Conservation (phyloP, 2,329 filamentous ascomycete genomes). For the Penicillium vulpinum region DNA sequence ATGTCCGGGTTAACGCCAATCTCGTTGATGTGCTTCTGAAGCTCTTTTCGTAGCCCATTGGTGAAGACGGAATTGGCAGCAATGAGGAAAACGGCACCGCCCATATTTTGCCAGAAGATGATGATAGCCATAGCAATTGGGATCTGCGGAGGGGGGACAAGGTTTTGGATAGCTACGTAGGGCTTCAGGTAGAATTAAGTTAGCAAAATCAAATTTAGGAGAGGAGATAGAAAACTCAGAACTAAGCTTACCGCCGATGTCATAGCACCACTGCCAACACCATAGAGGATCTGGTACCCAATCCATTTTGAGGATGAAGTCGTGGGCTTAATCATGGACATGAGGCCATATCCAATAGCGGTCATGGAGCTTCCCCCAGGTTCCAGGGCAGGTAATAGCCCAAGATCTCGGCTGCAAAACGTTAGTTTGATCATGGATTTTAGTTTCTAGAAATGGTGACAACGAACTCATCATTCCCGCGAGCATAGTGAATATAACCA, state of each 20-base stretch:
- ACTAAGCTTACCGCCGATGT: slow-evolving; percentile 5
- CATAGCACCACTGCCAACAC: slow-evolving; percentile 24
- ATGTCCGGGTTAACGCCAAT: slow-evolving; percentile 18
- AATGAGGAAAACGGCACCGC: slow-evolving; percentile 33
- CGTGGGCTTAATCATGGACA: slow-evolving; percentile 16
- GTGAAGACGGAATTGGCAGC: slow-evolving; percentile 31
- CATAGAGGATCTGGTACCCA: slow-evolving; percentile 34
- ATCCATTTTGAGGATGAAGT: slow-evolving; percentile 28
- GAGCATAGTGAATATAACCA: background rate
- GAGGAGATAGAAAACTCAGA: background rate
- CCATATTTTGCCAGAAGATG: slow-evolving; percentile 33
- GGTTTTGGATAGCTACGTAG: slow-evolving; percentile 25
- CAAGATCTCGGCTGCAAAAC: background rate
- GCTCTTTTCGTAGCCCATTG: slow-evolving; percentile 26
- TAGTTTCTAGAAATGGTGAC: slow-evolving; percentile 30
- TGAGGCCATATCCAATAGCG: slow-evolving; percentile 21
- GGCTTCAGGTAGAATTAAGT: slow-evolving; percentile 20
- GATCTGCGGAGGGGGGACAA: slow-evolving; percentile 29
- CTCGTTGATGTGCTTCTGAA: slow-evolving; percentile 12
- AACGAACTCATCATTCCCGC: slow-evolving; percentile 21
- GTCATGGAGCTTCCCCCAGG: background rate
- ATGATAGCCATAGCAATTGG: slow-evolving; percentile 27
- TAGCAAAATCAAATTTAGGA: background rate
- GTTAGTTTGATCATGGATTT: background rate
- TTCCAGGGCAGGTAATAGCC: slow-evolving; percentile 16